Percentiles rank a stretch among this genome's conserved stretches.
Conservation (phyloP, 2,329 filamentous ascomycete genomes). For the Ceratocystis alfenasii region DNA sequence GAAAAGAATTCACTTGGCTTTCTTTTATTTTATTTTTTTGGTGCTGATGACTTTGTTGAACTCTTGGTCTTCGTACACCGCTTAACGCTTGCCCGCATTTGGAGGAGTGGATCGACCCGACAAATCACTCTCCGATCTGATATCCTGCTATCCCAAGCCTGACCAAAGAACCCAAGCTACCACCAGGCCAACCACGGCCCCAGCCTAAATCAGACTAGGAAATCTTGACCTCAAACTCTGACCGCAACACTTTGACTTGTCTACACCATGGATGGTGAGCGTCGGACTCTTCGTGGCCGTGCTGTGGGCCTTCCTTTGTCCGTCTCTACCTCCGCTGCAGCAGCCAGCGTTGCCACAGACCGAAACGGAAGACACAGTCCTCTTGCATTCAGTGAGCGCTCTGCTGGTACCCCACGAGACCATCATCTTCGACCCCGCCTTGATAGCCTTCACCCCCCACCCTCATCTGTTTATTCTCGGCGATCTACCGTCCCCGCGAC, state of each 20-base stretch:
- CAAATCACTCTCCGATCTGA: neutral
- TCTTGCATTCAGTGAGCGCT: neutral
- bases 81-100: neutral
- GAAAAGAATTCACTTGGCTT: too few relatives aligned
- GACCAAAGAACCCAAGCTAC: neutral
- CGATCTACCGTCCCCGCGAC: neutral
- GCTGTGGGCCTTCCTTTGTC: slow-evolving; percentile 11
- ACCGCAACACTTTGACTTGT: neutral
- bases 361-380: slow-evolving; percentile 13
- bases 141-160: neutral
- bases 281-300: slow-evolving; percentile 19
- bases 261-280: slow-evolving; percentile 18
- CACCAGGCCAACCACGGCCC: neutral
- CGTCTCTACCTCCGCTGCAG: slow-evolving; percentile 4
- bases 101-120: neutral
- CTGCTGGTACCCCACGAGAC: neutral
- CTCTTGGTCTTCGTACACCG: neutral
- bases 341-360: neutral
- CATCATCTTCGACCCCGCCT: slow-evolving; percentile 11
- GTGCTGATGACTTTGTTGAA: too few relatives aligned
- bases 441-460: neutral
- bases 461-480: neutral
- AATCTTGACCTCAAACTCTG: neutral
- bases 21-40: too few relatives aligned
- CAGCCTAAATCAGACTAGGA: neutral